Conservation (phyloP, 225 moss, liverwort and hornwort genomes). For the Thuidium tamariscinum region DNA sequence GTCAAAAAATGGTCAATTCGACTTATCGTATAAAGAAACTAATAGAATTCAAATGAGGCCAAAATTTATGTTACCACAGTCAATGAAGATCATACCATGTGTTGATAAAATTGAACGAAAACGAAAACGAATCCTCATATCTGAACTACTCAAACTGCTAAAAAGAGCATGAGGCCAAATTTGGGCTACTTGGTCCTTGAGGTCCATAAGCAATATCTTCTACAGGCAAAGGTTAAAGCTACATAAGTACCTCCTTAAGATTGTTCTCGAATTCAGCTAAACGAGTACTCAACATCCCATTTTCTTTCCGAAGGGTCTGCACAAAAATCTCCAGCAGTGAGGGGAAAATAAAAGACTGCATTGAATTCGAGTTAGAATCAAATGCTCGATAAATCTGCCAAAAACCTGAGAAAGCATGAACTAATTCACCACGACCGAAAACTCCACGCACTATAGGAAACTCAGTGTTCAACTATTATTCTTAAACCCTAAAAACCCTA, state of each 20-base stretch:
- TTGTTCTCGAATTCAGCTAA: not conserved
- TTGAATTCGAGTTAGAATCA: not conserved
- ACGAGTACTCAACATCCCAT: not conserved
- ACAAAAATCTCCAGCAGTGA: not conserved
- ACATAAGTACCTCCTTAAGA: not conserved
- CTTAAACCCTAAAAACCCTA: not conserved
- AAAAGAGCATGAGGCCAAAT: not conserved
- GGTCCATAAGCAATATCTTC: not conserved
- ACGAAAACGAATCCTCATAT: not conserved
- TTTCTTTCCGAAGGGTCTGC: conserved; percentile 17
- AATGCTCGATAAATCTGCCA: not conserved
- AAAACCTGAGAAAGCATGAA: not conserved
- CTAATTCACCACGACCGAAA: not conserved
- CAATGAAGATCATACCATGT: not conserved
- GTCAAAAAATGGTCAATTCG: not conserved
- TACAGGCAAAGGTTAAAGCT: not conserved
- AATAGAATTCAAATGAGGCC: not conserved
- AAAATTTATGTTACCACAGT: not conserved
- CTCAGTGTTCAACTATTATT: not conserved
- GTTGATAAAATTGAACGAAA: not conserved
- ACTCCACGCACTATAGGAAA: not conserved
- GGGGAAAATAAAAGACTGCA: not conserved
- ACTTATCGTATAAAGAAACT: not conserved
- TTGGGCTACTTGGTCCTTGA: not conserved
- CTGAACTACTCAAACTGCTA: not conserved